phyloP scores from a whole-genome alignment of 331 rosid species.

The Dryas integrifolia region DNA sequence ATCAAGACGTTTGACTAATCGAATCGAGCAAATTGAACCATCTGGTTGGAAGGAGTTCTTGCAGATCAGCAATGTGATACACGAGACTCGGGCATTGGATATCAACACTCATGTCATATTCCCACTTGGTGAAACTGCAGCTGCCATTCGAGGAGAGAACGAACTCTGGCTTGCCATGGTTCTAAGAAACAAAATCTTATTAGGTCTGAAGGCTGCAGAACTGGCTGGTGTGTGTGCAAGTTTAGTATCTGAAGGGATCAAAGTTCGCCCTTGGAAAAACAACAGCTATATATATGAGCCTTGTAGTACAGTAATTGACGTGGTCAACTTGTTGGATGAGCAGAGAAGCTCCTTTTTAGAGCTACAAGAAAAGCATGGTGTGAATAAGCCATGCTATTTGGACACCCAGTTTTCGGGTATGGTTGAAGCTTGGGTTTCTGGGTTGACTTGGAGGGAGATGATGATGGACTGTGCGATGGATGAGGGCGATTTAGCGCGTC shows the following conservation, averaged over 20 bases:
- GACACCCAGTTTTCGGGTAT: conserved; percentile 90
- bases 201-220: conserved; percentile 70
- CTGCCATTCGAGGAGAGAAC: conserved; percentile 92
- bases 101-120: conserved; percentile 64
- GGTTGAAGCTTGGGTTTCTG: conserved; percentile 99
- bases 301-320: conserved; percentile 49
- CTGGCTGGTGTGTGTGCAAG: conserved; percentile 80
- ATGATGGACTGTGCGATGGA: conserved; percentile 99
- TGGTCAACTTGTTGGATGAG: conserved; percentile 51
- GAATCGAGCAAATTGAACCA: conserved; percentile 92
- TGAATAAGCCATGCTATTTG: conserved; percentile 58
- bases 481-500: conserved; percentile 95
- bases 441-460: conserved; percentile 89
- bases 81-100: conserved; percentile 76
- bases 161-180: conserved; percentile 98
- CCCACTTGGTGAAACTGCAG: conserved; percentile 93
- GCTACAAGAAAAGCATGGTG: conserved; percentile 81
- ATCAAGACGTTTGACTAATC: conserved; percentile 64
- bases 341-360: conserved; percentile 53
- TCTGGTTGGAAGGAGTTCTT: conserved; percentile 98
- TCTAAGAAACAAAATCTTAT: conserved; percentile 68
- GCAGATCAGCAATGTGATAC: conserved; percentile 92
- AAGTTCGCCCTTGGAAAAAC: conserved; percentile 77
- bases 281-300: conserved; percentile 74
- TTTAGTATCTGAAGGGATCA: conserved; percentile 88